Conservation (phyloP, 1,284 basidiomycete genomes). For the Lignosus rhinocerotis region DNA sequence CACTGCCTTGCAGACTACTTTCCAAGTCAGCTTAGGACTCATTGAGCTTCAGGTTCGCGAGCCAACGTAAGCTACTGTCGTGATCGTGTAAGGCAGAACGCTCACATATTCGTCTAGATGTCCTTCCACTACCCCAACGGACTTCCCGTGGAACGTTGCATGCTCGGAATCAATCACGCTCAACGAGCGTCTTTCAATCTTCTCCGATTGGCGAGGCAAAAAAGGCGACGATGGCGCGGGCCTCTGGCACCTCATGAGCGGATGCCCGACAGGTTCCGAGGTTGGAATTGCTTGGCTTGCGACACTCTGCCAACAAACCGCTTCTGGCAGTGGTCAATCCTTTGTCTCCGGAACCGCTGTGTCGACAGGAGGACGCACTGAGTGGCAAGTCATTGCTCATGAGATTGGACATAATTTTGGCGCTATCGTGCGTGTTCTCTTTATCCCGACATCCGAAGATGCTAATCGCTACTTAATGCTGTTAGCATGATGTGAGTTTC, state of each 20-base stretch:
- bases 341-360: slow-evolving; percentile 84
- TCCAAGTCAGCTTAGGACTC: slow-evolving; percentile 87
- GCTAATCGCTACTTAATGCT: neutral
- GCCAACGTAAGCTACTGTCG: slow-evolving; percentile 37
- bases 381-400: slow-evolving; percentile 85
- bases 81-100: neutral
- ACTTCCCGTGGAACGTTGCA: slow-evolving; percentile 60
- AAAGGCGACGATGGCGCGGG: slow-evolving; percentile 75
- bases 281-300: slow-evolving; percentile 92
- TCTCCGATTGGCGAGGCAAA: slow-evolving; percentile 82
- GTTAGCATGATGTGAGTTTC: slow-evolving; percentile 58
- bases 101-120: slow-evolving; percentile 41
- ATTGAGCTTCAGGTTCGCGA: slow-evolving; percentile 76
- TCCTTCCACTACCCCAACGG: slow-evolving; percentile 47
- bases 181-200: slow-evolving; percentile 74
- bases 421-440: slow-evolving; percentile 67
- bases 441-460: neutral
- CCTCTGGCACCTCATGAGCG: slow-evolving; percentile 90
- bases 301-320: slow-evolving; percentile 65
- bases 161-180: slow-evolving; percentile 53
- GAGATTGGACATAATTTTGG: slow-evolving; percentile 93
- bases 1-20: slow-evolving; percentile 50
- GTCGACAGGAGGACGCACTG: slow-evolving; percentile 72
- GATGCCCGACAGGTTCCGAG: slow-evolving; percentile 81
- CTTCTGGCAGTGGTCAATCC: slow-evolving; percentile 48